A percentile compares a stretch with the other conserved stretches of the same genome.
phyloP scores from a whole-genome alignment of 148 eudicot genomes.

The Persicaria maculosa region DNA sequence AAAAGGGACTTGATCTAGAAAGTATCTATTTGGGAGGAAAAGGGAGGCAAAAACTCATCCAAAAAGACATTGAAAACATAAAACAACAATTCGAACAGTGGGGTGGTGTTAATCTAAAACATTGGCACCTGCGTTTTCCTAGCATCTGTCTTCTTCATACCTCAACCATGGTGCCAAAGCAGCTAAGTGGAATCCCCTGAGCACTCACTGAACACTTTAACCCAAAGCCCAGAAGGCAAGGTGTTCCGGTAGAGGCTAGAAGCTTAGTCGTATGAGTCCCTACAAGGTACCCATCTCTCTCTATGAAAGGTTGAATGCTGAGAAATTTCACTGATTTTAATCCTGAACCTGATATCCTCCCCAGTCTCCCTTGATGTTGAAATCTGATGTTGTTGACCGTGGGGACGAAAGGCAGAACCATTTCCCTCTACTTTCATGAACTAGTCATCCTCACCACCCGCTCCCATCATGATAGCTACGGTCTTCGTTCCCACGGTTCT shows the following conservation, averaged over 20 bases:
- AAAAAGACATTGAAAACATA: neutral
- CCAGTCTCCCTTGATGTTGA: neutral
- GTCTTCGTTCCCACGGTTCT: conserved; percentile 18
- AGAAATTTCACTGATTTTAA: neutral
- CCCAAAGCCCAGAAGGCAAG: too few relatives aligned
- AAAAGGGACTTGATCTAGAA: neutral
- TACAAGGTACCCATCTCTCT: neutral
- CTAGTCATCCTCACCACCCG: neutral
- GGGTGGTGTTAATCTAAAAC: neutral
- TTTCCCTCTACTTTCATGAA: neutral
- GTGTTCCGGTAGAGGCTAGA: too few relatives aligned
- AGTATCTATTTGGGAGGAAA: neutral
- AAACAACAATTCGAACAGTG: too few relatives aligned
- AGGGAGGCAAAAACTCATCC: neutral
- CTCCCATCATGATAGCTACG: conserved; percentile 5
- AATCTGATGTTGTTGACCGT: neutral
- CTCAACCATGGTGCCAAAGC: neutral
- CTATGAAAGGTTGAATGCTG: neutral
- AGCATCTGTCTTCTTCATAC: neutral
- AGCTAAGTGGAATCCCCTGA: too few relatives aligned
- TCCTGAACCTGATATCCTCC: neutral
- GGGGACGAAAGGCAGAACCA: neutral
- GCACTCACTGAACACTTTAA: too few relatives aligned
- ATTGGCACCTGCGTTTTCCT: neutral
- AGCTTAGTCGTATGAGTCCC: too few relatives aligned